Evolutionary conservation across 306 rosid species (phyloP), one percentile per base, ranked within the genome.

Genomic region (Quercus variabilis): DNA sequence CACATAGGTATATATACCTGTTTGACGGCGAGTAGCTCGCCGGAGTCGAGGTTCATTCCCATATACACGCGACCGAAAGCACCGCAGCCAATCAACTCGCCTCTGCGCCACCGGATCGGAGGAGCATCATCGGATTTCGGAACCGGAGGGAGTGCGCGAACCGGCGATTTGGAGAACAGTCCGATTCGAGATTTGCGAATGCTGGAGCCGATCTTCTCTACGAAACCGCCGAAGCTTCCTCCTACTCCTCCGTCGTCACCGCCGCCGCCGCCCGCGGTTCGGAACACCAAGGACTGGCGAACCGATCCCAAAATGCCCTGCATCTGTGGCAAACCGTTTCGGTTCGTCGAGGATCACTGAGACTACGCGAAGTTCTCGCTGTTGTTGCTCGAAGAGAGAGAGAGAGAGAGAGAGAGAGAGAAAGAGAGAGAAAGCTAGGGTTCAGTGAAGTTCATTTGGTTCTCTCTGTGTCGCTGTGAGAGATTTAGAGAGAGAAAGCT

Each of bases 11-110:
- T 8, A 83, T 58, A 54, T 35, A 90, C 98, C 93, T 92, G 97
- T 80, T 94, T 94, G 30, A 94, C 87, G 0, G 98, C 98, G 65
- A 94, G 83, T 38, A 94, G 97, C 93, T 94, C 98, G 12, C 98
- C 98, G 17, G 94, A 91, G 77, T 94, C 97, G 17, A 94, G 93
- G 77, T 94, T 92, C 98, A 94, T 92, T 14, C 98, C 97, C 97
- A 94, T 92, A 76, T 92, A 94, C 18, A 91, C 98, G 9, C 89
- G 85, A 35, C 97, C 97, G 46, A 94, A 94, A 55, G 98, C 98
- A 33, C 98, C 97, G 14, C 88, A 89, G 14, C 98, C 98, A 15
- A 94, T 94, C 86, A 88, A 81, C 79, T 94, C 93, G 23, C 98
- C 98, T 79, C 84, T 92, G 64, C 97, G 94, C 98, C 98, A 94